Evolutionary conservation across 1,284 basidiomycete species (phyloP).

Genomic region (Melampsora larici-populina): DNA sequence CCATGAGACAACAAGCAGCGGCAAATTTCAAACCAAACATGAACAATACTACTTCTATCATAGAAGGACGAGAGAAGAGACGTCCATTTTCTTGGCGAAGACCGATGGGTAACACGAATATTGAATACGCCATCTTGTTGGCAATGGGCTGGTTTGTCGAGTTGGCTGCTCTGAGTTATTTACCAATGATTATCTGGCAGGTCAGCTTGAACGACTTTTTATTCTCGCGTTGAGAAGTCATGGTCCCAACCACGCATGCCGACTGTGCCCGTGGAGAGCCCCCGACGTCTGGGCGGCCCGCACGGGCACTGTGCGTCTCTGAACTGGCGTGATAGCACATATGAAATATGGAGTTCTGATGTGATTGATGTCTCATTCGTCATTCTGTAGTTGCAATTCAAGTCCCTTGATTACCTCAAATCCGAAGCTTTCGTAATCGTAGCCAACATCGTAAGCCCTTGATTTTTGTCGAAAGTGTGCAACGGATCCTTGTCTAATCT

Average conservation of each 20-base stretch:
- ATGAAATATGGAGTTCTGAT: too few relatives aligned
- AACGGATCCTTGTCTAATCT: not conserved
- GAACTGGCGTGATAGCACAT: too few relatives aligned
- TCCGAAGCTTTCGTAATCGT: conserved; percentile 2
- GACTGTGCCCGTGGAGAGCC: too few relatives aligned
- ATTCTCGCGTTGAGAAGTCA: too few relatives aligned
- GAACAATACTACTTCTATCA: not conserved
- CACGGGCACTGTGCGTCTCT: too few relatives aligned
- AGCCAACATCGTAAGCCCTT: not conserved
- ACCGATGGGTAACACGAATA: not conserved
- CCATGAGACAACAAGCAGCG: not conserved
- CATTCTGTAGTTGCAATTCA: not conserved
- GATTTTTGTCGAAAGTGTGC: not conserved
- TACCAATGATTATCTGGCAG: conserved; percentile 1
- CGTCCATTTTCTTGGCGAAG: not conserved
- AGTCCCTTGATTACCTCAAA: not conserved
- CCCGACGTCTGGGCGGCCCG: too few relatives aligned
- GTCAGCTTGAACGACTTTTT: not conserved
- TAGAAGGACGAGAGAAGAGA: conserved; percentile 3
- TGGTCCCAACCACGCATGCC: too few relatives aligned
- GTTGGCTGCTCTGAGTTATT: conserved; percentile 3
- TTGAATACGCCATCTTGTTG: conserved; percentile 4
- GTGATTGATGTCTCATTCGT: too few relatives aligned
- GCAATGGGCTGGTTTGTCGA: not conserved
- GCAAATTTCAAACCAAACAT: not conserved